A percentile compares a stretch with the other conserved stretches of the same genome.
phyloP scores from a whole-genome alignment of 306 rosid genomes.

The Hippophae tibetana region DNA sequence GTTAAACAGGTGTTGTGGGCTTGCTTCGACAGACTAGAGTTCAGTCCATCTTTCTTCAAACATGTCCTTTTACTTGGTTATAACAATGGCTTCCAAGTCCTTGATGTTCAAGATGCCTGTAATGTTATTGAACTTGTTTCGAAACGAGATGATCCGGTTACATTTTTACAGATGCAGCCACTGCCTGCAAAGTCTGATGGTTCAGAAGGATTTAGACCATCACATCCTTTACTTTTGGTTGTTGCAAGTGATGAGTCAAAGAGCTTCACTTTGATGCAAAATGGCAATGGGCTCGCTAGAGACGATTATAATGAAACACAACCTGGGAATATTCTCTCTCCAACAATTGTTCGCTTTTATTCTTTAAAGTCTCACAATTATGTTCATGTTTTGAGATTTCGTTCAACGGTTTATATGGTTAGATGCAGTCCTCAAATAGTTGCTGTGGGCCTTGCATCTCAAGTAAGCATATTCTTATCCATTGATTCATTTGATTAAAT shows the following conservation, averaged over 20 bases:
- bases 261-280: constrained; percentile 60
- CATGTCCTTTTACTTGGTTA: constrained; percentile 78
- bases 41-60: constrained; percentile 47
- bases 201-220: constrained; percentile 62
- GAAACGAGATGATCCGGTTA: constrained; percentile 84
- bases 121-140: constrained; percentile 72
- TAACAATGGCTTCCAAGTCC: constrained; percentile 92
- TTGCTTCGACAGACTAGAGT: constrained; percentile 73
- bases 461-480: constrained; percentile 49
- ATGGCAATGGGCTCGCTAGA: constrained; percentile 41
- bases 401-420: constrained; percentile 85
- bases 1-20: constrained; percentile 82
- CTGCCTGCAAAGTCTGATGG: constrained; percentile 48
- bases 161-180: constrained; percentile 91
- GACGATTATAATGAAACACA: constrained; percentile 53
- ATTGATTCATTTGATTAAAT: background rate
- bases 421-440: constrained; percentile 91
- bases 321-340: constrained; percentile 50
- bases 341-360: constrained; percentile 87
- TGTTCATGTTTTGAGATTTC: constrained; percentile 91
- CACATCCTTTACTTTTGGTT: constrained; percentile 88
- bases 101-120: constrained; percentile 79
- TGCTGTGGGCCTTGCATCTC: constrained; percentile 90
- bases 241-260: constrained; percentile 80
- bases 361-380: constrained; percentile 69